These are phyloP conservation scores for Mortierella sp. DNA, from an alignment of 371 early-diverging fungal genomes.

Conservation along the genomic window DNA sequence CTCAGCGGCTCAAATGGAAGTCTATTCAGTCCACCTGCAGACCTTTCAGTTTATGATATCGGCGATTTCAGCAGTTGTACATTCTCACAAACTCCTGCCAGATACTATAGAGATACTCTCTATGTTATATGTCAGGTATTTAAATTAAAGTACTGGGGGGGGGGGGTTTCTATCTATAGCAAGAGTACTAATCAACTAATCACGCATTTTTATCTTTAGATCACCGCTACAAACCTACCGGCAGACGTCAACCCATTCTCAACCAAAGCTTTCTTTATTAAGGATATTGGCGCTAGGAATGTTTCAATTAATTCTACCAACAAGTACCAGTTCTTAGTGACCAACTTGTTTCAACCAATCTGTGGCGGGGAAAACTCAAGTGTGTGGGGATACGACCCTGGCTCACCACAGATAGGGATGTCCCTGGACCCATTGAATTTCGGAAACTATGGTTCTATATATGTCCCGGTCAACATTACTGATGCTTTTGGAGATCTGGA, in stretches of 20 bases:
- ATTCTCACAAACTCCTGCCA: neutral
- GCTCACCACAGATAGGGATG: neutral
- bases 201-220: no score
- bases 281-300: neutral
- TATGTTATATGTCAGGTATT: slow-evolving; percentile 6
- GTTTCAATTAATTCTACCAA: neutral
- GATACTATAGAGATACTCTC: neutral
- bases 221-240: no score
- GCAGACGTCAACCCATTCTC: no score
- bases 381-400: neutral
- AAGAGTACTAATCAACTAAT: no score
- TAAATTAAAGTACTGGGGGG: no score
- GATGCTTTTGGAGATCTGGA: neutral
- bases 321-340: neutral
- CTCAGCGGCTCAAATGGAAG: neutral
- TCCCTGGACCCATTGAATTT: neutral
- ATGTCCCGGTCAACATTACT: no score
- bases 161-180: no score
- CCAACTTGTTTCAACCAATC: neutral
- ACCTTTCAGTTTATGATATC: neutral
- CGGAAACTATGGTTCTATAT: neutral
- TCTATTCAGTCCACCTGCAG: neutral
- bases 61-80: neutral
- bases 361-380: neutral
- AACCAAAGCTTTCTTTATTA: neutral